phyloP scores from a whole-genome alignment of 345 rosid genomes.

The Geranium brycei region DNA sequence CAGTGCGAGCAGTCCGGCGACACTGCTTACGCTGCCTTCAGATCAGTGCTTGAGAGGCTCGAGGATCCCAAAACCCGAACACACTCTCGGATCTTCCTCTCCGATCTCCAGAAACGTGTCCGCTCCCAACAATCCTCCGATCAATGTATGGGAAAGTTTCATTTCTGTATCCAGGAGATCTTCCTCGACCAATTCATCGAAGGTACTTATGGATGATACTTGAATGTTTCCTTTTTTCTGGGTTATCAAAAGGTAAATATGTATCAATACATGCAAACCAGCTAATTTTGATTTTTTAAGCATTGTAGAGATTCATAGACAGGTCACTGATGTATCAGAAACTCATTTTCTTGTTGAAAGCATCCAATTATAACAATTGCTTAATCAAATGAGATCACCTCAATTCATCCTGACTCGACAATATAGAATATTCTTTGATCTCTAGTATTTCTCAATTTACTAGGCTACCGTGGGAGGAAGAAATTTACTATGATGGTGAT shows the following conservation, averaged over 20 bases:
- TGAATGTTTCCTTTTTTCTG: too few relatives aligned
- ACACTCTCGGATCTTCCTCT: slow-evolving; percentile 54
- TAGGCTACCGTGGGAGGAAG: slow-evolving; percentile 63
- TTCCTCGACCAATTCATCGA: slow-evolving; percentile 42
- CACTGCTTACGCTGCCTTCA: slow-evolving; percentile 62
- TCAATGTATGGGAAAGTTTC: slow-evolving; percentile 46
- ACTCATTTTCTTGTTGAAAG: too few relatives aligned
- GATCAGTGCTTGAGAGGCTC: slow-evolving; percentile 52
- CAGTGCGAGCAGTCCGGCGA: slow-evolving; percentile 82
- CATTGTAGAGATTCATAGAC: too few relatives aligned
- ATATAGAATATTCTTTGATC: background rate
- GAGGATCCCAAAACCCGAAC: slow-evolving; percentile 57
- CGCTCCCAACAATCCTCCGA: slow-evolving; percentile 24
- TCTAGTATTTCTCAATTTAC: background rate
- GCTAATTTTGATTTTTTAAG: too few relatives aligned
- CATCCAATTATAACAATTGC: too few relatives aligned
- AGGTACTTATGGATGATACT: slow-evolving; percentile 22
- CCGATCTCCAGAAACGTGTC: slow-evolving; percentile 46
- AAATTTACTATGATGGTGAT: slow-evolving; percentile 89
- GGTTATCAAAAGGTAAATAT: too few relatives aligned
- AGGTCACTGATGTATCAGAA: too few relatives aligned
- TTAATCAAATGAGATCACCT: too few relatives aligned
- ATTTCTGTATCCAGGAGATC: slow-evolving; percentile 73
- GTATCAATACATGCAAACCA: too few relatives aligned
- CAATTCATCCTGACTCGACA: background rate